These are phyloP conservation scores for Acanthochlamys bracteata DNA, from an alignment of 106 monocot genomes.

Conservation along the genomic window DNA sequence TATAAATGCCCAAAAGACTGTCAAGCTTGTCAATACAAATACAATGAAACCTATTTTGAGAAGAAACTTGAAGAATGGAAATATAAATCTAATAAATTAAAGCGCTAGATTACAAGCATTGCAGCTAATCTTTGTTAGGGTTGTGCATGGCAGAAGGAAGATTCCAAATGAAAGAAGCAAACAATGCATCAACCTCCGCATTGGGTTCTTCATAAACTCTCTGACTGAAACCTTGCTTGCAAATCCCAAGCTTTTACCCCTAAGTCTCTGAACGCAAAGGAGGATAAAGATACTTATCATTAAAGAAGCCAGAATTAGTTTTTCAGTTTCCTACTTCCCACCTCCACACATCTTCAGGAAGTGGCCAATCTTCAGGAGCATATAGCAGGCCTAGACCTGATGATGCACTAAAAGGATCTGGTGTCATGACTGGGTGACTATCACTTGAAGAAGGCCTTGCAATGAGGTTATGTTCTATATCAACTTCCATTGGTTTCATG, in stretches of 20 bases:
- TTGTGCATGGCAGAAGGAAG: slow-evolving; percentile 23
- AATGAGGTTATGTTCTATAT: slow-evolving; percentile 15
- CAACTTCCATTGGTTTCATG: slow-evolving; percentile 17
- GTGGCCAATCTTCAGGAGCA: slow-evolving; percentile 80
- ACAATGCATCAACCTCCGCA: slow-evolving; percentile 43
- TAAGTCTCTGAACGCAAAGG: slow-evolving; percentile 24
- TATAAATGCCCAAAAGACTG: too few species aligned
- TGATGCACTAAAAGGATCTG: slow-evolving; percentile 44
- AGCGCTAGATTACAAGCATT: too few species aligned
- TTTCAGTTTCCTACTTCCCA: slow-evolving; percentile 73
- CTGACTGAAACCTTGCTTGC: slow-evolving; percentile 36
- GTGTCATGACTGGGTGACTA: slow-evolving; percentile 16
- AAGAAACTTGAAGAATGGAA: too few species aligned
- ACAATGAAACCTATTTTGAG: too few species aligned
- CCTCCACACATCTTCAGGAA: slow-evolving; percentile 66
- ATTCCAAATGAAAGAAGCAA: slow-evolving; percentile 63
- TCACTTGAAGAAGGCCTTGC: slow-evolving; percentile 3
- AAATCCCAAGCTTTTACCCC: slow-evolving; percentile 15
- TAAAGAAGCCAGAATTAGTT: slow-evolving; percentile 32
- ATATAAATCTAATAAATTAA: too few species aligned
- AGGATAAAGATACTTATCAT: slow-evolving; percentile 48
- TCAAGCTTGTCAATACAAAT: too few species aligned
- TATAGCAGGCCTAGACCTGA: slow-evolving; percentile 76
- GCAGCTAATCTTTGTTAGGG: slow-evolving; percentile 16
- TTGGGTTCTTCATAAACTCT: slow-evolving; percentile 42